A percentile compares a stretch with the other conserved stretches of the same genome.
Conservation (phyloP, 345 rosid species). For the Camelina sativa region DNA sequence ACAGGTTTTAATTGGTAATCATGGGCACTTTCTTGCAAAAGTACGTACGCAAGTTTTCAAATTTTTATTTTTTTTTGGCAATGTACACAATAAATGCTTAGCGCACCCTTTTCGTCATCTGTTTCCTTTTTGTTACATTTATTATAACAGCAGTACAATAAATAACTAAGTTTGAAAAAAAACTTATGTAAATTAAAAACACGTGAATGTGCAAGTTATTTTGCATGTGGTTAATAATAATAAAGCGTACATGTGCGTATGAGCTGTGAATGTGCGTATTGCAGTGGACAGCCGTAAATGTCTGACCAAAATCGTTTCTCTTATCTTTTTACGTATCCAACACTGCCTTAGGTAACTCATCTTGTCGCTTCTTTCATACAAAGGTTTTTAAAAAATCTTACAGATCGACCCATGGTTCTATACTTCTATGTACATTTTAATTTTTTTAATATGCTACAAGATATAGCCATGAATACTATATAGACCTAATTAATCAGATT, state of each 20-base stretch:
- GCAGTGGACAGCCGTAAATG: conserved; percentile 42
- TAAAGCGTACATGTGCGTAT: conserved; percentile 39
- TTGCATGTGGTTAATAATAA: conserved; percentile 40
- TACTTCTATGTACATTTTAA: background rate
- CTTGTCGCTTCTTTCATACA: conserved; percentile 10
- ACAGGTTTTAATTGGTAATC: background rate
- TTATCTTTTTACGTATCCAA: conserved; percentile 9
- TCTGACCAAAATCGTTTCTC: conserved; percentile 39
- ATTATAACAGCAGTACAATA: background rate
- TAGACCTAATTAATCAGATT: background rate
- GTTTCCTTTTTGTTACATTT: background rate
- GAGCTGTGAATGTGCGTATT: conserved; percentile 42
- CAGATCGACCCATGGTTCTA: background rate
- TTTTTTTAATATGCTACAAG: background rate
- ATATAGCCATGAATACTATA: background rate
- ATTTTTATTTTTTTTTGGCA: no score
- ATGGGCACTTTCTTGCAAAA: background rate
- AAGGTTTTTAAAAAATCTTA: background rate
- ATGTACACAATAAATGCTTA: background rate
- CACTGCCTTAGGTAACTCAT: conserved; percentile 25
- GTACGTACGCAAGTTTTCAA: background rate
- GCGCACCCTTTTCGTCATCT: background rate
- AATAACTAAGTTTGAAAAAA: background rate
- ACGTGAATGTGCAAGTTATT: conserved; percentile 23
- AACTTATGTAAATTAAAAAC: background rate